Evolutionary conservation across 495 filamentous ascomycete genomes (phyloP).

Genomic region (Penicillium daleae): DNA sequence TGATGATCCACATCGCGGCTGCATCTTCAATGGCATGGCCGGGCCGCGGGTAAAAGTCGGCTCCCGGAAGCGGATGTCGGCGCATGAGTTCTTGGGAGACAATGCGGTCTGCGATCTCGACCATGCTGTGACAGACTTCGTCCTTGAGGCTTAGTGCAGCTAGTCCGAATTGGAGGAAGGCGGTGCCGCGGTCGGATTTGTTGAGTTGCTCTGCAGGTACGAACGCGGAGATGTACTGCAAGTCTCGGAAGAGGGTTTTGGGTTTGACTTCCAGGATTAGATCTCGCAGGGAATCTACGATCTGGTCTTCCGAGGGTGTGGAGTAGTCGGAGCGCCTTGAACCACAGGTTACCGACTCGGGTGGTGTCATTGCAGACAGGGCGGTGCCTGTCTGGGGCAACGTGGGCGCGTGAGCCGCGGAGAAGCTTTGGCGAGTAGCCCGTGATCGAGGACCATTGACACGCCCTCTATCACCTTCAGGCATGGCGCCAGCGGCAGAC

Average conservation of each 20-base stretch:
- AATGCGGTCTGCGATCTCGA: slow-evolving; percentile 65
- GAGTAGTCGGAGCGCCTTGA: slow-evolving; percentile 45
- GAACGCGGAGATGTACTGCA: slow-evolving; percentile 95
- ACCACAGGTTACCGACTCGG: slow-evolving; percentile 43
- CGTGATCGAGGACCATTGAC: slow-evolving; percentile 11
- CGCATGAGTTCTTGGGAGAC: slow-evolving; percentile 48
- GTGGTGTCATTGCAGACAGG: slow-evolving; percentile 30
- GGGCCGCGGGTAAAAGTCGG: slow-evolving; percentile 37
- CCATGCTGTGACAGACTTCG: slow-evolving; percentile 85
- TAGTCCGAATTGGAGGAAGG: slow-evolving; percentile 91
- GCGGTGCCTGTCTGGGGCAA: slow-evolving; percentile 22
- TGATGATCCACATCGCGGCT: slow-evolving; percentile 90
- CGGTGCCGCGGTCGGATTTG: slow-evolving; percentile 83
- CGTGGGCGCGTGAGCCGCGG: slow-evolving; percentile 25
- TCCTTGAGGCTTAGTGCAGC: slow-evolving; percentile 88
- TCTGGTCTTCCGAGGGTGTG: slow-evolving; percentile 57
- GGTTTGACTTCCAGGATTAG: slow-evolving; percentile 82
- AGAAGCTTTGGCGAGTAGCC: slow-evolving; percentile 42
- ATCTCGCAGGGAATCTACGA: slow-evolving; percentile 76
- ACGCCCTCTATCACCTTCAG: slow-evolving; percentile 10
- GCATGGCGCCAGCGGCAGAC: slow-evolving; percentile 1
- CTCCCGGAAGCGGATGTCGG: slow-evolving; percentile 46
- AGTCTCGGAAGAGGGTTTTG: slow-evolving; percentile 88
- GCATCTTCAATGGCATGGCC: slow-evolving; percentile 75
- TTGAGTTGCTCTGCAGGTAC: slow-evolving; percentile 80